Evolutionary conservation across 331 rosid species (phyloP), one percentile per base, ranked within the genome.

Genomic region (Erythrophleum ivorense): DNA sequence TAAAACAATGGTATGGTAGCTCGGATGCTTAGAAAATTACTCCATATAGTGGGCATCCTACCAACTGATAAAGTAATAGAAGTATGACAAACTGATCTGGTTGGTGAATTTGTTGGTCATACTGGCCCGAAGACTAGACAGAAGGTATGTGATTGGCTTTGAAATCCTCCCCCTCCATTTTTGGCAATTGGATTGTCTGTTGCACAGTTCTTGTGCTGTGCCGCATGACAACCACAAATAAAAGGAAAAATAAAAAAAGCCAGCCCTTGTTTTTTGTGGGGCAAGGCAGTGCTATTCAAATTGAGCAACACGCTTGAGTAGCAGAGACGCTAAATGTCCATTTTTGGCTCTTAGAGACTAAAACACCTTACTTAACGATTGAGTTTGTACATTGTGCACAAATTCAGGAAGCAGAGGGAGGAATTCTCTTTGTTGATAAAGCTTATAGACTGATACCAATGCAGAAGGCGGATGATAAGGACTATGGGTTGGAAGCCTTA

Each of bases 1-100:
- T 81, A 96, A 96, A 90, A 96, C 99, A 59, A 94, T 94, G 99
- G 89, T 96, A 29, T n/a, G n/a, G n/a, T n/a, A n/a, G 99, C 99
- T 49, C 90, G 98, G 79, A 86, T 94, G 69, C 97, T 96, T 60
- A 97, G 99, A 78, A 94, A 80, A 84, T 85, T 96, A 84, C 98
- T 94, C 80, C 86, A 92, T 81, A 92, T 91, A 97, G 98, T 96
- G 46, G 98, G 99, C 81, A 91, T 96, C 84, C 91, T 96, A 72
- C 97, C 98, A 0, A 92, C 95, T 2, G 90, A 96, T 81, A 91
- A 81, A 83, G 99, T 96, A 78, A 96, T 94, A 24, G 99, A 96
- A 85, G 99, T 96, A 48, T 98, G 92, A 76, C 85, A 98, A 13
- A 96, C 98, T 3, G 99, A 96, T 85, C 89, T 96, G 89, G 97